These are phyloP conservation scores for Vitis riparia DNA, from an alignment of 164 flowering plant species.

Conservation along the genomic window DNA sequence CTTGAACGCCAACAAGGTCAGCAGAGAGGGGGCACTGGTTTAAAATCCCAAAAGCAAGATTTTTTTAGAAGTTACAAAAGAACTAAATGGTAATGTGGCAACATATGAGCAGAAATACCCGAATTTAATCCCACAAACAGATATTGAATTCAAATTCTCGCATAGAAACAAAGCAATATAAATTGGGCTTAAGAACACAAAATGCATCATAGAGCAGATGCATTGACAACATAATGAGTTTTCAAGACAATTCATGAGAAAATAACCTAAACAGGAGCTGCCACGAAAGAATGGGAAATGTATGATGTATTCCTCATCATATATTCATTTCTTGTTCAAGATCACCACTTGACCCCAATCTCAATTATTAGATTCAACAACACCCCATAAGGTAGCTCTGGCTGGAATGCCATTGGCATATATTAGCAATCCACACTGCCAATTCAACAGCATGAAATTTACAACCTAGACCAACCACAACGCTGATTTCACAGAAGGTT, in stretches of 20 bases:
- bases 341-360: neutral
- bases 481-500: too few species aligned
- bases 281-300: neutral
- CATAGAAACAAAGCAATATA: neutral
- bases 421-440: neutral
- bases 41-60: neutral
- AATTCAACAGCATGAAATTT: neutral
- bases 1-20: neutral
- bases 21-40: neutral
- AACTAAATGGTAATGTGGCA: neutral
- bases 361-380: neutral
- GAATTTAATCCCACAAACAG: neutral
- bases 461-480: too few species aligned
- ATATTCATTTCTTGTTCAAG: neutral
- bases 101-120: neutral
- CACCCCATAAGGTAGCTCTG: neutral
- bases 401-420: neutral
- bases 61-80: neutral
- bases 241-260: neutral
- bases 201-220: too few species aligned
- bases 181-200: neutral
- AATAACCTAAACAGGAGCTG: neutral
- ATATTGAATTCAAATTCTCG: neutral
- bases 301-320: neutral
- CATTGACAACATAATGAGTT: too few species aligned